Base-by-base conservation (phyloP, 805 yeast genomes). In the Yamadazyma takamatsuzukensis region DNA sequence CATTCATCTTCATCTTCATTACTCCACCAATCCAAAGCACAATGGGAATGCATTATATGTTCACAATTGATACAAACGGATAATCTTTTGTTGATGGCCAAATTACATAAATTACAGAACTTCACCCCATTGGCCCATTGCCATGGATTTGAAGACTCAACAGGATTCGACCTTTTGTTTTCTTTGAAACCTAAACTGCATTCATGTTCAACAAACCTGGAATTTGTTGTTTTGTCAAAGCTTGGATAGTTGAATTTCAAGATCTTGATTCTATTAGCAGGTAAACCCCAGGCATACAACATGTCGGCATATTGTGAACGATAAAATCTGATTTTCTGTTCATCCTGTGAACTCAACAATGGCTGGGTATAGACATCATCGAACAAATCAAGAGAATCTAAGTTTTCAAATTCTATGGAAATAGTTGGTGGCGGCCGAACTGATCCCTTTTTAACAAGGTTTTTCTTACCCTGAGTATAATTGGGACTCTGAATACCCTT, bases 1-100 rank as follows among this genome's bases (percentile, higher is more conserved):
- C 96, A 86, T 46, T 81, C 48, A 4, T 32, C 43, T 11, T 45
- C 50, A 6, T 53, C 52, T 16, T 49, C 61, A 1, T 53, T 45
- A 6, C 58, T 56, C 86, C 94, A 87, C 96, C 97, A 89, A 31
- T 70, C 70, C 13, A 69, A 58, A 0, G 95, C 93, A 61, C 97
- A 89, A 15, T 65, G 64, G 3, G 85, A 72, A 52, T 89, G 97
- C 44, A 83, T 48, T 3, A 84, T 65, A 56, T 90, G 97, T 35
- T 78, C 82, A 57, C 97, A 89, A 17, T 64, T 63, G 5, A 74
- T 70, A 50, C 97, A 89, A 0, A 76, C 71, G 18, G 80, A 77
- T 18, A 82, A 66, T 41, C 82, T 61, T 40, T 80, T 78, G 2
- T 65, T 60, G 1, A 83, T 78, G 18, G 74, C 62, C 40, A 79